Evolutionary conservation across 2,329 filamentous ascomycete genomes (phyloP).

Genomic region (Periconia sp.): DNA sequence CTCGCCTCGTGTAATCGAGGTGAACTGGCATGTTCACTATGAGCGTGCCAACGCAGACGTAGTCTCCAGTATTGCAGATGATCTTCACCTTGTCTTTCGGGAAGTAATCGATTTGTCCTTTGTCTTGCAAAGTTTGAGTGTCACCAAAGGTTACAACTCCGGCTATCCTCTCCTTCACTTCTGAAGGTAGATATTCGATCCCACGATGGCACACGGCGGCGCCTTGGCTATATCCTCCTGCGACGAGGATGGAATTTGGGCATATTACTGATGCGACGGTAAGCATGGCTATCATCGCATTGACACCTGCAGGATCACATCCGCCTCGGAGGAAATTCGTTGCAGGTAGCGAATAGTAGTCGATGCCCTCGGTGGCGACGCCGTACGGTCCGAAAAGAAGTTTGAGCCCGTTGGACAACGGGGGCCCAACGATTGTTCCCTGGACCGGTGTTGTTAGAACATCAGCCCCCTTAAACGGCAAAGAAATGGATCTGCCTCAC

Average conservation of each 20-base stretch:
- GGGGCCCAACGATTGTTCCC: constrained; percentile 25
- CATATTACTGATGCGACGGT: constrained; percentile 2
- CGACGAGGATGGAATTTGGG: constrained; percentile 18
- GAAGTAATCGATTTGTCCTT: constrained; percentile 41
- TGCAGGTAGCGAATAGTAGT: constrained; percentile 11
- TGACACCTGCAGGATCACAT: constrained; percentile 1
- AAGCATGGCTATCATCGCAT: constrained; percentile 3
- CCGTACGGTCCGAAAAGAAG: constrained; percentile 1
- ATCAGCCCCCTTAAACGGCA: constrained; percentile 28
- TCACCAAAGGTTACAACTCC: constrained; percentile 49
- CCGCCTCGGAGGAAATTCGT: constrained; percentile 12
- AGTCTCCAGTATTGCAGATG: constrained; percentile 52
- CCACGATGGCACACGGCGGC: constrained; percentile 25
- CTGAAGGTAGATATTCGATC: constrained; percentile 15
- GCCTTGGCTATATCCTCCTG: constrained; percentile 20
- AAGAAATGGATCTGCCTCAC: no score
- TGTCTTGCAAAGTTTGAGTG: constrained; percentile 43
- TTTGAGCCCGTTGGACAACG: constrained; percentile 10
- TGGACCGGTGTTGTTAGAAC: constrained; percentile 19
- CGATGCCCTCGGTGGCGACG: constrained; percentile 10
- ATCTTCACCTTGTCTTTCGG: constrained; percentile 48
- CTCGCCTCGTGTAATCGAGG: constrained; percentile 11
- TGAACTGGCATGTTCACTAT: constrained; percentile 13
- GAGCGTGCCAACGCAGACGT: constrained; percentile 55
- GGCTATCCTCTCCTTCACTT: constrained; percentile 27